Percentiles rank a stretch among this genome's conserved stretches.
These are phyloP conservation scores for Xylariomycetidae sp. DNA, from an alignment of 2,329 filamentous ascomycete genomes.

Conservation along the genomic window DNA sequence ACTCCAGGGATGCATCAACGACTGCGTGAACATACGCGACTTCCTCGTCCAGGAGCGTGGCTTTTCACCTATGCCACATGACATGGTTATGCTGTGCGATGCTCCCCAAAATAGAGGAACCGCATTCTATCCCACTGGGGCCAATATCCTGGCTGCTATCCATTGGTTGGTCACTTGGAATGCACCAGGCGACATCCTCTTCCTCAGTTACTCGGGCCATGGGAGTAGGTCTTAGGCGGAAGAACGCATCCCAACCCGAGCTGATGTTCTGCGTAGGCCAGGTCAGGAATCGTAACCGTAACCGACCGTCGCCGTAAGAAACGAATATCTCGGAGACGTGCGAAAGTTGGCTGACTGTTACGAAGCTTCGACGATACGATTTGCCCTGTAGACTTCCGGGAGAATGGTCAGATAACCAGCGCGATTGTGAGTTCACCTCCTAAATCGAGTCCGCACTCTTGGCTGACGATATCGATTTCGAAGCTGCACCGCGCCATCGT, in stretches of 20 bases:
- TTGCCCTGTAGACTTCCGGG: slow-evolving; percentile 46
- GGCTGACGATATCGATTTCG: not conserved
- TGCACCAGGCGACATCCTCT: slow-evolving; percentile 44
- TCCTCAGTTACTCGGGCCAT: slow-evolving; percentile 55
- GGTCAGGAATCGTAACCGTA: slow-evolving; percentile 37
- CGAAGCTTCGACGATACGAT: slow-evolving; percentile 43
- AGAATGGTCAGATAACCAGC: slow-evolving; percentile 47
- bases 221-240: slow-evolving; percentile 30
- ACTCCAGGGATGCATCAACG: slow-evolving; percentile 25
- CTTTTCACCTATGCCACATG: slow-evolving; percentile 25
- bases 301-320: slow-evolving; percentile 27
- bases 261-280: slow-evolving; percentile 28
- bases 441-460: slow-evolving; percentile 1
- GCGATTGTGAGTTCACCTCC: slow-evolving; percentile 26
- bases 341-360: slow-evolving; percentile 4
- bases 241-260: not conserved
- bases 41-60: slow-evolving; percentile 32
- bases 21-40: slow-evolving; percentile 29
- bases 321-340: not conserved
- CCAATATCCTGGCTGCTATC: slow-evolving; percentile 42
- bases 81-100: slow-evolving; percentile 32
- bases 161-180: slow-evolving; percentile 47
- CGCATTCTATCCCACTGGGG: slow-evolving; percentile 26
- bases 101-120: slow-evolving; percentile 26
- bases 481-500: slow-evolving; percentile 46